A percentile compares a stretch with the other conserved stretches of the same genome.
Conservation (phyloP, 2,329 filamentous ascomycete species). For the Metarhizium rileyi region DNA sequence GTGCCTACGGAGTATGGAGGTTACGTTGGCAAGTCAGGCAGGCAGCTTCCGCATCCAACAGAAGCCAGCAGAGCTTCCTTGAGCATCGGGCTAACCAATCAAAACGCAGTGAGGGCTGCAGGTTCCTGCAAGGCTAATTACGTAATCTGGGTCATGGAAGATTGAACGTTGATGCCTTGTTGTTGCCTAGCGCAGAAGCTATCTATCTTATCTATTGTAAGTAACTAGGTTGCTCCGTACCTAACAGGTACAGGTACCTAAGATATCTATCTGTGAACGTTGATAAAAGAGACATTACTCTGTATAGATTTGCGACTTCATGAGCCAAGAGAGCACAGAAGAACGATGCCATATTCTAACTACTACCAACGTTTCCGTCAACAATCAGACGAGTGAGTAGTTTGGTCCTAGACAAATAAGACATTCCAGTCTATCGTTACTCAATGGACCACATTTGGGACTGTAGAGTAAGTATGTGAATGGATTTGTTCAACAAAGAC, state of each 20-base stretch:
- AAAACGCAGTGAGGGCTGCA: not conserved
- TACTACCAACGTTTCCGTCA: too few species aligned
- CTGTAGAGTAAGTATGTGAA: not conserved
- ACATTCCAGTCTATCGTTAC: too few species aligned
- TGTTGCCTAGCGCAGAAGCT: not conserved
- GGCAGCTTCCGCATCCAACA: conserved; percentile 31
- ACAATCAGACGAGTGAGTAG: too few species aligned
- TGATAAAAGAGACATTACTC: too few species aligned
- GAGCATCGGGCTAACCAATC: not conserved
- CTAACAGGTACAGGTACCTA: too few species aligned
- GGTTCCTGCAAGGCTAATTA: not conserved
- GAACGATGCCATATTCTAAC: too few species aligned
- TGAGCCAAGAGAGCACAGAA: too few species aligned
- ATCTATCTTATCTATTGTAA: not conserved
- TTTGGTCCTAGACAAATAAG: too few species aligned
- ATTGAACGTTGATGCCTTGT: conserved; percentile 2
- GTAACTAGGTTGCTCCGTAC: too few species aligned
- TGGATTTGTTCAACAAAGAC: conserved; percentile 1
- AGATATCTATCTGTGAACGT: too few species aligned
- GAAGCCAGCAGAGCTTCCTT: not conserved
- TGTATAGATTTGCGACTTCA: too few species aligned
- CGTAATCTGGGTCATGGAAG: not conserved
- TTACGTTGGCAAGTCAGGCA: conserved; percentile 19
- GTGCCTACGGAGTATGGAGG: not conserved
- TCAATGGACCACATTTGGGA: not conserved